A percentile compares a stretch with the other conserved stretches of the same genome.
Conservation (phyloP, 31 red algal genomes). For the Endocladia muricata region DNA sequence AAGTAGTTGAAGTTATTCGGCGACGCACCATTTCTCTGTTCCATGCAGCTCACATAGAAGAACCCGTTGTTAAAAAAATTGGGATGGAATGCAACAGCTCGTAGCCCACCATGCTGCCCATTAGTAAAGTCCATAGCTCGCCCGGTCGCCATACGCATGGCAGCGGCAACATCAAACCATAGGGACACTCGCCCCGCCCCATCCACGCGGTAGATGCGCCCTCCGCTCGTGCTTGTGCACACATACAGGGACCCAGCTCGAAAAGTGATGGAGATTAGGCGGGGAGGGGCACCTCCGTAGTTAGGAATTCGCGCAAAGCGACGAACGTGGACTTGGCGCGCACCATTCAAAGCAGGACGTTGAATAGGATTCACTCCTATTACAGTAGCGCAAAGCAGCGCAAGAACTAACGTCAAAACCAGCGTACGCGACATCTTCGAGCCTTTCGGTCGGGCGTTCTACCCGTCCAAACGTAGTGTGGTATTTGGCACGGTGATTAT, state of each 20-base stretch:
- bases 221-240: not conserved
- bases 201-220: conserved; percentile 27
- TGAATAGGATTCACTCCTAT: not conserved
- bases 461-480: no score
- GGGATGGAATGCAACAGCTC: conserved; percentile 48
- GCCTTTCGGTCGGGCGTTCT: no score
- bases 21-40: conserved; percentile 14
- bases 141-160: conserved; percentile 10
- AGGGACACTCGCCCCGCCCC: conserved; percentile 13
- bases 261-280: not conserved
- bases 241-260: not conserved
- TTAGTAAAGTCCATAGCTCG: conserved; percentile 28
- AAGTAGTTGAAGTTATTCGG: conserved; percentile 41
- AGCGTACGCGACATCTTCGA: not conserved
- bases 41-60: conserved; percentile 48
- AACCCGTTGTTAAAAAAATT: conserved; percentile 19
- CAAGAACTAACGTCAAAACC: not conserved
- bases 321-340: not conserved
- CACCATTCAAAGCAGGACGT: not conserved
- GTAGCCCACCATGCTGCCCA: conserved; percentile 41
- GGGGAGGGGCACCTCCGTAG: not conserved
- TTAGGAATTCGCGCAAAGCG: not conserved
- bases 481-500: no score
- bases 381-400: not conserved
- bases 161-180: conserved; percentile 21